A percentile compares a stretch with the other conserved stretches of the same genome.
Evolutionary conservation across 2,329 filamentous ascomycete species (phyloP).

Genomic region (Aspergillus sp.): DNA sequence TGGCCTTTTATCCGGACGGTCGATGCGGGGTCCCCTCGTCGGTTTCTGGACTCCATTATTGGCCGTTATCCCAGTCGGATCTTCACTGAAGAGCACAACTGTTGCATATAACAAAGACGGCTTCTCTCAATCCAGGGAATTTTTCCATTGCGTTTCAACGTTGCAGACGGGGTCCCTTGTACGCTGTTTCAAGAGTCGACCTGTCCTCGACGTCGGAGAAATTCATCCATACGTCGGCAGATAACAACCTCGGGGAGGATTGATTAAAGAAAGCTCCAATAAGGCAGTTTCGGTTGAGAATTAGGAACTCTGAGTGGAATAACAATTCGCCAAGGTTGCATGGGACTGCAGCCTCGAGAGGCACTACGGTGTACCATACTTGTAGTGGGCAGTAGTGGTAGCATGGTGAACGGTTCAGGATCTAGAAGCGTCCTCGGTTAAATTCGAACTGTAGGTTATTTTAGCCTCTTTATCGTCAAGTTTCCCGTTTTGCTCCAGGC

Average conservation of each 20-base stretch:
- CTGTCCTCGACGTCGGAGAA: neutral
- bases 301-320: neutral
- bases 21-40: constrained; percentile 6
- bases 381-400: neutral
- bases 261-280: neutral
- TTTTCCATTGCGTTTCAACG: neutral
- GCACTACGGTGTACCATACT: neutral
- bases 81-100: neutral
- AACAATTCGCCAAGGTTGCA: neutral
- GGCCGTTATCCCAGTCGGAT: neutral
- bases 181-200: neutral
- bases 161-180: neutral
- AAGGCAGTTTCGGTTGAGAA: neutral
- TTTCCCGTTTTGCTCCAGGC: neutral
- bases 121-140: neutral
- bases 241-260: neutral
- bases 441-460: neutral
- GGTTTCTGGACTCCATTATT: neutral
- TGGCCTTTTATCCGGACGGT: constrained; percentile 14
- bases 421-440: constrained; percentile 9
- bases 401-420: neutral
- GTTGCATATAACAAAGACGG: neutral
- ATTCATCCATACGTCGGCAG: neutral
- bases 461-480: constrained; percentile 9
- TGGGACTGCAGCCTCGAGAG: too few species aligned